Conservation (phyloP, 1,284 basidiomycete species). For the Amylostereum areolatum region DNA sequence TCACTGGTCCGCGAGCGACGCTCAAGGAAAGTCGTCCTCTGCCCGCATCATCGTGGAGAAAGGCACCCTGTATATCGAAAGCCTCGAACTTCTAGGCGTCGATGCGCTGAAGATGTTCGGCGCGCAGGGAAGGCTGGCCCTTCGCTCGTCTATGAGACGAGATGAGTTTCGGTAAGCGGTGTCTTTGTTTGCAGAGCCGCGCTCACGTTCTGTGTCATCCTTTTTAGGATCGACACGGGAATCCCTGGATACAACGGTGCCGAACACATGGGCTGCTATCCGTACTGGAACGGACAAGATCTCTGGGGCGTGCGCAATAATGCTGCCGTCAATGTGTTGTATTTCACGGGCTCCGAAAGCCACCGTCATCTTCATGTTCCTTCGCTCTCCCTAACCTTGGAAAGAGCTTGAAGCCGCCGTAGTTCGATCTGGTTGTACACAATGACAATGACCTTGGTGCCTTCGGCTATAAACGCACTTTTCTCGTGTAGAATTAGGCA, state of each 20-base stretch:
- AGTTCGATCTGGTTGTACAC: too few relatives aligned
- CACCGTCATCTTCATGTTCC: not conserved
- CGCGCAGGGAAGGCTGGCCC: conserved; percentile 19
- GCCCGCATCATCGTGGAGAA: conserved; percentile 26
- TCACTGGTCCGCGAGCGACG: conserved; percentile 23
- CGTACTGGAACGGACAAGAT: conserved; percentile 20
- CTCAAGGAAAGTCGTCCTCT: conserved; percentile 8
- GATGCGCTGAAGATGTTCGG: conserved; percentile 27
- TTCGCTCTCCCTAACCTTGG: not conserved
- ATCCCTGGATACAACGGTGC: conserved; percentile 40
- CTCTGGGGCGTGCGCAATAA: conserved; percentile 15
- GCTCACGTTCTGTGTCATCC: not conserved
- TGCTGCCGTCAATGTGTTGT: conserved; percentile 16
- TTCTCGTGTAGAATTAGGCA: too few relatives aligned
- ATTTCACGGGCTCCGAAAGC: conserved; percentile 12
- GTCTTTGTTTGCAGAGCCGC: not conserved
- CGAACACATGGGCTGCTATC: conserved; percentile 29
- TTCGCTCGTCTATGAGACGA: conserved; percentile 30
- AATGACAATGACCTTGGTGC: too few relatives aligned
- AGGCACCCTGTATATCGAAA: conserved; percentile 29
- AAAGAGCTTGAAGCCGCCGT: too few relatives aligned
- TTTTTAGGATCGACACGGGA: conserved; percentile 14
- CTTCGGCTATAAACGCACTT: too few relatives aligned
- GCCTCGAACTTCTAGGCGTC: conserved; percentile 25
- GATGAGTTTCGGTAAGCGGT: conserved; percentile 33